Base-by-base conservation (phyloP, 345 rosid species). In the Aquilaria yunnanensis region DNA sequence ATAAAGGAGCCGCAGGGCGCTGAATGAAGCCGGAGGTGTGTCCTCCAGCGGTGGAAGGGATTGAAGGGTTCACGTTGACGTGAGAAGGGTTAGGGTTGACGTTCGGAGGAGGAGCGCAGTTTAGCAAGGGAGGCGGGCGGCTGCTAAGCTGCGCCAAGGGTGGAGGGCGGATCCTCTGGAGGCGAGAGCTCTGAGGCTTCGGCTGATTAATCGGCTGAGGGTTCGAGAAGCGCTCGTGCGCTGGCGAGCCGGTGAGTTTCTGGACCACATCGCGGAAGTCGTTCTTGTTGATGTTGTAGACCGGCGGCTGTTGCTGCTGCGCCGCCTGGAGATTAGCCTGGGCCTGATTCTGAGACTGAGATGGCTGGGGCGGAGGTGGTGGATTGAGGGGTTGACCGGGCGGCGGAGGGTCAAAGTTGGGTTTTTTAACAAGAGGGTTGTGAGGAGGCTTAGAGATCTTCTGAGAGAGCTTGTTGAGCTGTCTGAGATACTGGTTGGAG, bases 201-300 rank as follows among this genome's bases (percentile, higher is more conserved):
- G 96, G 89, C 0, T 81, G 81, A 14, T 84, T 87, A 63, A 83
- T 78, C 31, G 87, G 96, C 9, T 89, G 92, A 6, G 97, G 95
- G 13, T 89, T 67, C 12, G 91, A 72, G 80, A 77, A 68, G 60
- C 93, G 81, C 54, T 90, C 91, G 54, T 88, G 96, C 12, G 97
- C 83, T 2, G 97, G 83, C 0, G 99, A 94, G 33, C 96, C 97
- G 33, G 99, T 94, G 14, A 94, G 89, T 76, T 82, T 87, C 81
- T 94, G 99, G 14, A 94, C 99, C 54, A 94, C 90, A 60, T 94
- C 90, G 16, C 96, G 73, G 77, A 90, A 94, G 74, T 94, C 96
- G 69, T 70, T 85, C 71, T 91, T 91, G 80, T 87, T 94, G 76
- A 94, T 94, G 64, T 91, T 94, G 75, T 88, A 94, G 23, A 94